phyloP scores from a whole-genome alignment of 805 yeast species.

The Komagataella kurtzmanii region DNA sequence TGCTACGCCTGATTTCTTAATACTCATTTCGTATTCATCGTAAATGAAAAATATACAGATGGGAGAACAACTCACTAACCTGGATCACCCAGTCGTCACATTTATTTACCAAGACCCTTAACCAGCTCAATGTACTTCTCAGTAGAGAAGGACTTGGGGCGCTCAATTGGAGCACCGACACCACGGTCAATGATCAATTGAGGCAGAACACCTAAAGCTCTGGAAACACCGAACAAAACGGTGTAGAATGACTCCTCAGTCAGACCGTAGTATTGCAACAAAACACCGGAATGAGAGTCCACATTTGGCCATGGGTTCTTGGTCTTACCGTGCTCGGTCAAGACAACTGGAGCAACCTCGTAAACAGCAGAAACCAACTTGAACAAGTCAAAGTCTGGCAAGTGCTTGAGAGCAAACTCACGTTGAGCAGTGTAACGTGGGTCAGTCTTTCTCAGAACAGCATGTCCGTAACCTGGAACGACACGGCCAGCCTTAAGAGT shows the following conservation, averaged over 20 bases:
- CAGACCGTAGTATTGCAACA: constrained; percentile 76
- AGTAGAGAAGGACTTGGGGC: constrained; percentile 90
- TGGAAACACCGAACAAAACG: constrained; percentile 74
- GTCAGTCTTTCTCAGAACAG: constrained; percentile 78
- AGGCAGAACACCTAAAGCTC: constrained; percentile 79
- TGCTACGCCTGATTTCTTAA: no score
- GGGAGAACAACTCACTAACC: background rate
- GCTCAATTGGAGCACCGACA: constrained; percentile 69
- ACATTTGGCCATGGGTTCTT: constrained; percentile 92
- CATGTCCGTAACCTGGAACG: constrained; percentile 84
- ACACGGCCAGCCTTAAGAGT: constrained; percentile 74
- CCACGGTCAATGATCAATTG: constrained; percentile 81
- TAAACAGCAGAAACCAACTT: constrained; percentile 65
- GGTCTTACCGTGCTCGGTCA: constrained; percentile 78
- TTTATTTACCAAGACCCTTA: constrained; percentile 12
- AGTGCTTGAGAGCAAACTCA: constrained; percentile 61
- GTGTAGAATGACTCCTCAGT: constrained; percentile 77
- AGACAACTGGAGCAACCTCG: constrained; percentile 73
- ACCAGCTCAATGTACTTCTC: constrained; percentile 83
- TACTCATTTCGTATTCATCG: background rate
- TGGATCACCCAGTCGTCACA: background rate
- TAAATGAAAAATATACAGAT: background rate
- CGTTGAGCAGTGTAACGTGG: constrained; percentile 82
- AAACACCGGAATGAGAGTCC: constrained; percentile 78
- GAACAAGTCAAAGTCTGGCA: constrained; percentile 72